Evolutionary conservation across 371 early-diverging fungal genomes (phyloP).

Genomic region (Rhizopus microsporus): DNA sequence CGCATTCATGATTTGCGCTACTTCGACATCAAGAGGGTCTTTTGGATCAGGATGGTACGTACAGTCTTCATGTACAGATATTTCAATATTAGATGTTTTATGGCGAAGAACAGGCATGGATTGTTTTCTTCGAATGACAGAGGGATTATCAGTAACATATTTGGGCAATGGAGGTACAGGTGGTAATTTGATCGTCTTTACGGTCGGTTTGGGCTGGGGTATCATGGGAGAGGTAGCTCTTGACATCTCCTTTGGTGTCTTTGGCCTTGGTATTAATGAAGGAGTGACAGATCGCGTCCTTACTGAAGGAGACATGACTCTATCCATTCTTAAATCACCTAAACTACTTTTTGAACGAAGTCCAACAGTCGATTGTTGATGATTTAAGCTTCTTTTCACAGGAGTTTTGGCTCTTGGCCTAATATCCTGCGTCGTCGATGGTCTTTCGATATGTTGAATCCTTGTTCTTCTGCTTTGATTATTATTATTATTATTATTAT

Average conservation of each 20-base stretch:
- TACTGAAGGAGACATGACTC: conserved; percentile 19
- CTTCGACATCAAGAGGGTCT: conserved; percentile 61
- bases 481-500: not conserved
- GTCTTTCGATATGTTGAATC: not conserved
- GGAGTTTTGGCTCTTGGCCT: conserved; percentile 37
- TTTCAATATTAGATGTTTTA: conserved; percentile 18
- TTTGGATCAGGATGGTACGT: conserved; percentile 47
- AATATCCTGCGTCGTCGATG: conserved; percentile 4
- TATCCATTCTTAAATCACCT: conserved; percentile 18
- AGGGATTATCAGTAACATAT: conserved; percentile 6
- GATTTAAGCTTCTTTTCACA: conserved; percentile 25
- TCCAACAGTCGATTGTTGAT: conserved; percentile 10
- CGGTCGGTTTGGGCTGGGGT: conserved; percentile 33
- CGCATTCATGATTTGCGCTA: conserved; percentile 57
- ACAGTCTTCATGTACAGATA: conserved; percentile 10
- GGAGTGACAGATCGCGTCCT: conserved; percentile 37
- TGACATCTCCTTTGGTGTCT: conserved; percentile 30
- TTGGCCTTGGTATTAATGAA: conserved; percentile 51
- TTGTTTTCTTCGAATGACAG: conserved; percentile 27
- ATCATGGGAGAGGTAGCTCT: conserved; percentile 33
- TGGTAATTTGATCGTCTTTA: conserved; percentile 13
- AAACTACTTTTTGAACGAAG: conserved; percentile 38
- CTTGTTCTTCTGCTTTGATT: not conserved
- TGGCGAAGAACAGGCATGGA: conserved; percentile 28
- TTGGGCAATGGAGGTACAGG: conserved; percentile 32